Evolutionary conservation across 306 rosid species (phyloP), one percentile per base, ranked within the genome.

Genomic region (Casuarina equisetifolia): DNA sequence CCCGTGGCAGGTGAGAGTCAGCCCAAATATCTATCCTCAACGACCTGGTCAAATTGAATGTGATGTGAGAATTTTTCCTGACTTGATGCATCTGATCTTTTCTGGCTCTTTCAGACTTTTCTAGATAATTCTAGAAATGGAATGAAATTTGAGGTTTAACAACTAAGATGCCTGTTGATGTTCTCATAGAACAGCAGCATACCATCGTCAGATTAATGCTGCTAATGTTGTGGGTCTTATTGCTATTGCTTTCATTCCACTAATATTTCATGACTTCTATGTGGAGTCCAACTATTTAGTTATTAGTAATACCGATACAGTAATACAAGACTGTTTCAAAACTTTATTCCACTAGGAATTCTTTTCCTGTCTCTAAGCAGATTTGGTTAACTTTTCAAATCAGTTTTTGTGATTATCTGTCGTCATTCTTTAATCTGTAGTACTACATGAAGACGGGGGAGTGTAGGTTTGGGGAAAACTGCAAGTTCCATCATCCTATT

Each of bases 381-480:
- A 15, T 66, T 66, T 16, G 46, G 70, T 66, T 40, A 6, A 7
- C 50, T 66, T 66, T 40, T 42, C 50, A 1, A 42, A 49, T 66
- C 32, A 39, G 3, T 40, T 8, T 66, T 66, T n/a, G 40, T 40
- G 32, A 17, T 42, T 72, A 13, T 19, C 6, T 58, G 16, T 38
- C 9, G n/a, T 46, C 20, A 9, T 81, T 35, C 79, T 6, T 72
- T 52, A 72, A 11, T 59, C 19, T 75, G 68, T 74, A 95, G 98
- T 89, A 6, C 85, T 95, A 92, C 72, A 95, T 95, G 98, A 95
- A 95, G 94, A 92, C 95, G 7, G 98, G 98, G 70, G 89, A 63
- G 63, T 95, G 98, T 72, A 92, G 85, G 83, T 95, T 87, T 64
- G 93, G 92, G 45, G 98, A 91, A 70, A 86, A 88, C 57, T 95